Evolutionary conservation across 2,329 filamentous ascomycete species (phyloP).

Genomic region (Fusarium camptoceras): DNA sequence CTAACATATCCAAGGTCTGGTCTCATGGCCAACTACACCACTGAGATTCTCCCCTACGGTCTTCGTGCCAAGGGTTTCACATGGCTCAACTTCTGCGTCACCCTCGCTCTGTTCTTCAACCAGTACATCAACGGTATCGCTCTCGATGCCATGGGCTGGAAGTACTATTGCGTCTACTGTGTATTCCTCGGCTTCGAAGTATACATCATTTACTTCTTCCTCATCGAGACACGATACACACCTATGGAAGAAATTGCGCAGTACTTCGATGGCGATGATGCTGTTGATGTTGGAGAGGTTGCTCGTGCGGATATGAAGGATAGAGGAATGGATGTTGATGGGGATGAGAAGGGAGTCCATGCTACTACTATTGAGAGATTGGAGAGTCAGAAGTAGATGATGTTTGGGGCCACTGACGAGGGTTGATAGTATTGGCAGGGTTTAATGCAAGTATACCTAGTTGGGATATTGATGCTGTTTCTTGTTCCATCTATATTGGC

Average conservation of each 20-base stretch:
- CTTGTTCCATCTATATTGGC: neutral
- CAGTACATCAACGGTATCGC: slow-evolving; percentile 38
- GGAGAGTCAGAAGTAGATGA: neutral
- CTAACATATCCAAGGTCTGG: too few relatives aligned
- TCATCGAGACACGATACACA: slow-evolving; percentile 23
- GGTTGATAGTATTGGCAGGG: fast-evolving
- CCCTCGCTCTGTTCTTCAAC: slow-evolving; percentile 31
- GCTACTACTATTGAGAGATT: slow-evolving; percentile 3
- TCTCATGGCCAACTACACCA: slow-evolving; percentile 41
- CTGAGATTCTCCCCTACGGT: slow-evolving; percentile 45
- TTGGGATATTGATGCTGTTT: neutral
- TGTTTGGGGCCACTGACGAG: fast-evolving
- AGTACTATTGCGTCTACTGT: slow-evolving; percentile 34
- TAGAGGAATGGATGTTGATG: neutral
- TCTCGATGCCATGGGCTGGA: slow-evolving; percentile 25
- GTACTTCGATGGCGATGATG: slow-evolving; percentile 16
- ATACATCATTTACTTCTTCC: slow-evolving; percentile 30
- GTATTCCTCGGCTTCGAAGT: slow-evolving; percentile 25
- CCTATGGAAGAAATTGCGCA: slow-evolving; percentile 24
- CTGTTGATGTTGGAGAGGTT: slow-evolving; percentile 18
- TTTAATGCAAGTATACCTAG: neutral
- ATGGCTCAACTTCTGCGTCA: slow-evolving; percentile 35
- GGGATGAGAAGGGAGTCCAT: slow-evolving; percentile 5
- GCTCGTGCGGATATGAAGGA: slow-evolving; percentile 25
- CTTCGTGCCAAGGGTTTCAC: slow-evolving; percentile 37